These are phyloP conservation scores for Pseudocercospora fijiensis DNA, from an alignment of 2,329 filamentous ascomycete genomes.

Conservation along the genomic window DNA sequence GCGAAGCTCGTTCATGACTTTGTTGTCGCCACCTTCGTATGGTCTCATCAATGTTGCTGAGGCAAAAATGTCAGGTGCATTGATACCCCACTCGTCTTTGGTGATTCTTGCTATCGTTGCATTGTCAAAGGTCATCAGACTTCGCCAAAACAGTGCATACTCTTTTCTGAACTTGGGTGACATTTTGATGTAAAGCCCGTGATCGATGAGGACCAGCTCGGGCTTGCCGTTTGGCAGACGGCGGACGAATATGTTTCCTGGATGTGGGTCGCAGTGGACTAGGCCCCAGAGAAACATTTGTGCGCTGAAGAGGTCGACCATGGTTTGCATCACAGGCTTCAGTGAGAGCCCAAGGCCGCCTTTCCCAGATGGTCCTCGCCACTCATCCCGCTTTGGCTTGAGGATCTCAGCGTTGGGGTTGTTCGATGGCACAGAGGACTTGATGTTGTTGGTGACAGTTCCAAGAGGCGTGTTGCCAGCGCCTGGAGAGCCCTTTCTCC, in stretches of 20 bases:
- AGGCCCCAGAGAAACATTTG: slow-evolving; percentile 98
- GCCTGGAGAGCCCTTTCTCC: slow-evolving; percentile 74
- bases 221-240: slow-evolving; percentile 76
- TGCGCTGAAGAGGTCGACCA: slow-evolving; percentile 93
- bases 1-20: slow-evolving; percentile 53
- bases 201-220: slow-evolving; percentile 93
- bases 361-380: slow-evolving; percentile 68
- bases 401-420: slow-evolving; percentile 59
- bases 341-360: slow-evolving; percentile 82
- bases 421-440: slow-evolving; percentile 39
- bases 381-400: slow-evolving; percentile 77
- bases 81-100: slow-evolving; percentile 76
- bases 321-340: slow-evolving; percentile 90
- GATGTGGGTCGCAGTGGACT: slow-evolving; percentile 95
- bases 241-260: slow-evolving; percentile 94
- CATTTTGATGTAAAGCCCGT: slow-evolving; percentile 95
- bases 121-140: slow-evolving; percentile 91
- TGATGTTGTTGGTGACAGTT: slow-evolving; percentile 41
- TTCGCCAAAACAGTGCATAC: slow-evolving; percentile 90
- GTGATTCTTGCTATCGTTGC: slow-evolving; percentile 71
- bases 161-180: slow-evolving; percentile 76
- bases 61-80: slow-evolving; percentile 86
- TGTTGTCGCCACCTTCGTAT: slow-evolving; percentile 79
- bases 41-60: slow-evolving; percentile 85
- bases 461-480: slow-evolving; percentile 66